Evolutionary conservation across 2,329 filamentous ascomycete species (phyloP).

Genomic region (Pyrenophora seminiperda): DNA sequence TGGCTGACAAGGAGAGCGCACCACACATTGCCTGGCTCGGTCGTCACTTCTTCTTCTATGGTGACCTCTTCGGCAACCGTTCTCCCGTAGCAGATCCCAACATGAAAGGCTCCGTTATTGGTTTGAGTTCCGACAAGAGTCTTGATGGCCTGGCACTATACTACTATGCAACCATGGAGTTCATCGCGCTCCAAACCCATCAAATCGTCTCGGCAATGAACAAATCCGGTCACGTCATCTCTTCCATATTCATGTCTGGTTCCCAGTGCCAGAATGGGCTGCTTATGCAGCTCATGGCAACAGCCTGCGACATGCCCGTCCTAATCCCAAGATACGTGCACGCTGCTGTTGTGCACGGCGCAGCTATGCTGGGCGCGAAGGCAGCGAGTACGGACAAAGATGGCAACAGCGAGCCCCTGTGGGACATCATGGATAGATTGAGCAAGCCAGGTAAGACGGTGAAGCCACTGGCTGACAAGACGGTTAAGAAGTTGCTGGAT

Average conservation of each 20-base stretch:
- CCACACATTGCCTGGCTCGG: slow-evolving; percentile 84
- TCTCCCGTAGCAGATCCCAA: slow-evolving; percentile 89
- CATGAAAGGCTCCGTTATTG: slow-evolving; percentile 90
- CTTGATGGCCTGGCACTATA: slow-evolving; percentile 85
- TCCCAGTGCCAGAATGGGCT: slow-evolving; percentile 96
- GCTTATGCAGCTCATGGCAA: slow-evolving; percentile 88
- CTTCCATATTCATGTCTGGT: slow-evolving; percentile 97
- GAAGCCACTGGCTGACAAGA: slow-evolving; percentile 70
- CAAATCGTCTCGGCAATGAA: slow-evolving; percentile 98
- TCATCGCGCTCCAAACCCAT: slow-evolving; percentile 94
- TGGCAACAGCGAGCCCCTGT: slow-evolving; percentile 83
- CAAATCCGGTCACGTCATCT: slow-evolving; percentile 81
- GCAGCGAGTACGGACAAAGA: slow-evolving; percentile 82
- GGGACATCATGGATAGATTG: slow-evolving; percentile 98
- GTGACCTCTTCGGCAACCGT: slow-evolving; percentile 94
- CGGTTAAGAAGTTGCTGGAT: slow-evolving; percentile 78
- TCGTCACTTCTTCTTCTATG: slow-evolving; percentile 98
- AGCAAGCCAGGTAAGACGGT: slow-evolving; percentile 90
- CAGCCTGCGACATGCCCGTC: slow-evolving; percentile 88
- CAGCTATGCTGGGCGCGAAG: slow-evolving; percentile 96
- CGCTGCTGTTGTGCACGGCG: slow-evolving; percentile 95
- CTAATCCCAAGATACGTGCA: slow-evolving; percentile 92
- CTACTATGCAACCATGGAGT: slow-evolving; percentile 97
- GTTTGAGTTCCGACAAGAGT: slow-evolving; percentile 83
- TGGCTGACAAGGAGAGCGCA: slow-evolving; percentile 70